A percentile compares a stretch with the other conserved stretches of the same genome.
phyloP scores from a whole-genome alignment of 352 stramenopile species.

The Phytophthora sojae region DNA sequence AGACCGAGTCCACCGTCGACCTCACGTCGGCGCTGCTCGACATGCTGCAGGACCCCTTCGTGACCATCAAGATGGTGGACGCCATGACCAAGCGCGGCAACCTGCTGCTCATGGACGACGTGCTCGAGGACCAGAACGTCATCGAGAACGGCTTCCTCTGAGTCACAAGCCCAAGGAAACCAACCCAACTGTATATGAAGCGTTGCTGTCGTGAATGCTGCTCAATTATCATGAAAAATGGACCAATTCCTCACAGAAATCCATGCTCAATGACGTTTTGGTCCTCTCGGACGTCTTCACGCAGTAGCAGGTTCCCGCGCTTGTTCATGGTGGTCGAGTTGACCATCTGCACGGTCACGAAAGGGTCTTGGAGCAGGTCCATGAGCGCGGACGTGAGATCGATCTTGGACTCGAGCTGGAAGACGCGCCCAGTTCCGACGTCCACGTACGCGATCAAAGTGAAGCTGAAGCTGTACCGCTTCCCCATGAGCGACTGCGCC shows the following conservation, averaged over 20 bases:
- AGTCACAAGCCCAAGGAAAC: background rate
- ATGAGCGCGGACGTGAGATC: constrained; percentile 53
- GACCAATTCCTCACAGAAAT: constrained; percentile 27
- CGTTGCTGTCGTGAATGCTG: background rate
- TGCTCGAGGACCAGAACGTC: constrained; percentile 47
- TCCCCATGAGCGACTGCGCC: constrained; percentile 55
- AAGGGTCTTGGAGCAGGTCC: constrained; percentile 45
- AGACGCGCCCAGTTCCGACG: constrained; percentile 30
- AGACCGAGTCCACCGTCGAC: constrained; percentile 55
- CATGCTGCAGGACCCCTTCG: constrained; percentile 46
- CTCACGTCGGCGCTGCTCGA: constrained; percentile 48
- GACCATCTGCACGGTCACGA: constrained; percentile 48
- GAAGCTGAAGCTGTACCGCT: constrained; percentile 49
- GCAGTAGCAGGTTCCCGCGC: constrained; percentile 41
- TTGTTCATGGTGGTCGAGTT: constrained; percentile 49
- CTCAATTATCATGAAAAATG: background rate
- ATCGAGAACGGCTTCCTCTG: constrained; percentile 39
- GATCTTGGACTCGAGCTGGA: constrained; percentile 53
- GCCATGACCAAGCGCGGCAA: constrained; percentile 52
- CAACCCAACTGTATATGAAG: no score
- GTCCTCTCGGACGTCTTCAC: constrained; percentile 36
- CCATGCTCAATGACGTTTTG: constrained; percentile 50
- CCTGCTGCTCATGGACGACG: constrained; percentile 32
- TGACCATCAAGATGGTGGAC: constrained; percentile 51
- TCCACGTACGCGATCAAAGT: constrained; percentile 49